These are phyloP conservation scores for Tuber borchii DNA, from an alignment of 495 filamentous ascomycete genomes.

Conservation along the genomic window DNA sequence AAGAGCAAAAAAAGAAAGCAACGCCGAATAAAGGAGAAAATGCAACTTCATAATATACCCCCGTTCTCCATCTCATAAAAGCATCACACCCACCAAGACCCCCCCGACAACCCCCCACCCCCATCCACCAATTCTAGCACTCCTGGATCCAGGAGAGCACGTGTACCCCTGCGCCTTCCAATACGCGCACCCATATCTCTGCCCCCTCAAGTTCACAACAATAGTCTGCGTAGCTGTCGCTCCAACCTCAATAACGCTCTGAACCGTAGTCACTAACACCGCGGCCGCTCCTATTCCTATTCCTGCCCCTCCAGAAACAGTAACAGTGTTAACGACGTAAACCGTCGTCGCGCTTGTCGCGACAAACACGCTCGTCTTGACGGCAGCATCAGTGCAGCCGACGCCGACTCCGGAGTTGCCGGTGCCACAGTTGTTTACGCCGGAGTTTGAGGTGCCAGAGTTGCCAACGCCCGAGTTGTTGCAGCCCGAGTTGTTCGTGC, in stretches of 20 bases:
- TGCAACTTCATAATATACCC: neutral
- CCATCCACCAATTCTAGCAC: constrained; percentile 10
- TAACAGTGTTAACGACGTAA: constrained; percentile 29
- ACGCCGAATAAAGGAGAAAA: neutral
- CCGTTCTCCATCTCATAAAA: neutral
- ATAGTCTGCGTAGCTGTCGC: constrained; percentile 34
- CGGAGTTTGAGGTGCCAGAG: constrained; percentile 33
- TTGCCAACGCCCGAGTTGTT: constrained; percentile 33
- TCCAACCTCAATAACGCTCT: constrained; percentile 26
- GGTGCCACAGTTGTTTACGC: constrained; percentile 28
- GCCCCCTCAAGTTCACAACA: constrained; percentile 18
- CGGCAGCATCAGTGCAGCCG: constrained; percentile 15
- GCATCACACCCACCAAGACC: constrained; percentile 10
- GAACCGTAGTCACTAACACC: constrained; percentile 25
- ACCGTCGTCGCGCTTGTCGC: constrained; percentile 21
- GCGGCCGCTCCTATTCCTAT: neutral
- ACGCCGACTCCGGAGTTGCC: constrained; percentile 33
- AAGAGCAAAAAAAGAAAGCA: neutral
- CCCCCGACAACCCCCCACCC: constrained; percentile 19
- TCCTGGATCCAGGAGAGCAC: constrained; percentile 23
- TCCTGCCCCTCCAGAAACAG: constrained; percentile 7
- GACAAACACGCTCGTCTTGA: constrained; percentile 20
- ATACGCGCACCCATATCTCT: constrained; percentile 35
- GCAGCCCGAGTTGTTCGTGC: constrained; percentile 36
- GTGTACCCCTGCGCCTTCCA: constrained; percentile 38